A percentile compares a stretch with the other conserved stretches of the same genome.
Conservation (phyloP, 2,329 filamentous ascomycete species). For the Neofusicoccum laricinum region DNA sequence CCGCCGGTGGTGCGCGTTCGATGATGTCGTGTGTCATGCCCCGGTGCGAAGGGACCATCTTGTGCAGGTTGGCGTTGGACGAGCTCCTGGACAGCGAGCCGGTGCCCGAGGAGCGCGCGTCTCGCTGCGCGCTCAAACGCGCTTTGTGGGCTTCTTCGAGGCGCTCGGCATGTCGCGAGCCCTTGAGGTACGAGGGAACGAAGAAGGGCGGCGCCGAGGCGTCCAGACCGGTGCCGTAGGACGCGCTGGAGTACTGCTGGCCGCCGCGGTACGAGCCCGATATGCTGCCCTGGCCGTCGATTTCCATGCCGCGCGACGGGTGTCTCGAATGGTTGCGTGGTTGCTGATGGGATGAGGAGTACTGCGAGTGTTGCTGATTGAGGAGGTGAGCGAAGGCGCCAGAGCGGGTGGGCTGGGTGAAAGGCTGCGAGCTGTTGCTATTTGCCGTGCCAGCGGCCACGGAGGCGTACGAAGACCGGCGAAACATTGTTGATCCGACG, state of each 20-base stretch:
- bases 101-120: conserved; percentile 42
- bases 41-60: conserved; percentile 64
- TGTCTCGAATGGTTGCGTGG: conserved; percentile 28
- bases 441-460: conserved; percentile 54
- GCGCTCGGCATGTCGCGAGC: conserved; percentile 73
- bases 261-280: conserved; percentile 1
- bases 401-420: conserved; percentile 32
- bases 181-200: conserved; percentile 76
- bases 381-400: conserved; percentile 56
- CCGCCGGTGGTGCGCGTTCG: conserved; percentile 60
- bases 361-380: conserved; percentile 39
- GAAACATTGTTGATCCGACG: conserved; percentile 27
- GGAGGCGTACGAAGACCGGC: conserved; percentile 61
- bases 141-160: conserved; percentile 64
- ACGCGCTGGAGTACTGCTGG: conserved; percentile 22
- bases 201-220: conserved; percentile 59
- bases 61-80: conserved; percentile 58
- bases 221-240: conserved; percentile 26
- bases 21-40: conserved; percentile 82
- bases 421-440: conserved; percentile 32
- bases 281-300: conserved; percentile 8
- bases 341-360: conserved; percentile 26
- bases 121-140: conserved; percentile 45
- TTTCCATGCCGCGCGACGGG: conserved; percentile 40
- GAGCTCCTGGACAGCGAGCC: conserved; percentile 54